These are phyloP conservation scores for Boechera retrofracta DNA, from an alignment of 345 rosid genomes.

Conservation along the genomic window DNA sequence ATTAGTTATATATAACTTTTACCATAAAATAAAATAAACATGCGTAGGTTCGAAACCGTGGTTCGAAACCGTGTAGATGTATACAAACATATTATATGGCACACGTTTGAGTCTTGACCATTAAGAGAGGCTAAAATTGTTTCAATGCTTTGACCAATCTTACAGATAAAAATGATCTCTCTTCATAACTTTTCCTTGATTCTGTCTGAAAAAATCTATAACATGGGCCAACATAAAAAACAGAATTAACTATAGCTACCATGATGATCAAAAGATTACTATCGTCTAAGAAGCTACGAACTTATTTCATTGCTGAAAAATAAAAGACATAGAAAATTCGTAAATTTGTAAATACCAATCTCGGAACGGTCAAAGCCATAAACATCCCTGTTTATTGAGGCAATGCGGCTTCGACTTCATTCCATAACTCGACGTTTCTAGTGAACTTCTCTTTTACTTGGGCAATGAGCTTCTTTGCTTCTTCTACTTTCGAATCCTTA, in stretches of 20 bases:
- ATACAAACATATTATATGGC: too few species aligned
- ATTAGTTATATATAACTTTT: too few species aligned
- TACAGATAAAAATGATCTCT: constrained; percentile 21
- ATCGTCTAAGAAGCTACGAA: background rate
- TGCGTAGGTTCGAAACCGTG: too few species aligned
- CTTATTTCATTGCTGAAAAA: constrained; percentile 35
- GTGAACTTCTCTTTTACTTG: constrained; percentile 64
- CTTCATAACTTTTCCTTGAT: too few species aligned
- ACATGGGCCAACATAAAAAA: background rate
- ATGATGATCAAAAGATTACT: constrained; percentile 17
- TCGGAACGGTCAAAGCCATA: background rate
- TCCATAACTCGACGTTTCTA: constrained; percentile 63
- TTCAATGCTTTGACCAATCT: constrained; percentile 26
- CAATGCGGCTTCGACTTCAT: constrained; percentile 78
- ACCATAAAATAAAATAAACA: too few species aligned
- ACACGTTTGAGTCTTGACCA: constrained; percentile 6
- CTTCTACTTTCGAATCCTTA: constrained; percentile 54
- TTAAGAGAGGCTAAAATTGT: constrained; percentile 22
- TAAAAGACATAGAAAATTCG: background rate
- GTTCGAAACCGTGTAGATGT: too few species aligned
- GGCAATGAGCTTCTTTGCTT: constrained; percentile 63
- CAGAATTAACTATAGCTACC: constrained; percentile 25
- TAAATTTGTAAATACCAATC: constrained; percentile 27
- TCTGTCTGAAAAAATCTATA: background rate
- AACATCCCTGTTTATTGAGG: constrained; percentile 45